Percentiles rank a stretch among this genome's conserved stretches.
Conservation (phyloP, 2,329 filamentous ascomycete genomes). For the Cercospora zeina region DNA sequence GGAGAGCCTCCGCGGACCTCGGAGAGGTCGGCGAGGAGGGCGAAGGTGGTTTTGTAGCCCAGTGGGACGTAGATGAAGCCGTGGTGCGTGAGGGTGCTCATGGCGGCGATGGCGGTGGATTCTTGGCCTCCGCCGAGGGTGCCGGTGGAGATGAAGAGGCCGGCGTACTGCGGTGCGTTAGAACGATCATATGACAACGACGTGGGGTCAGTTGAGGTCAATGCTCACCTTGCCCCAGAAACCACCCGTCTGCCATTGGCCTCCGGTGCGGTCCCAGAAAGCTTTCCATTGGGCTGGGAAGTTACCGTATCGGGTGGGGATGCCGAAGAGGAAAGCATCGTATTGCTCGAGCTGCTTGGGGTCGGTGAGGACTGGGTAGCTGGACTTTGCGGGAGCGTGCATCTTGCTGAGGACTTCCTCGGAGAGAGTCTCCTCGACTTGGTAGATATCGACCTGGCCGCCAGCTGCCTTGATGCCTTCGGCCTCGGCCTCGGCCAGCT, state of each 20-base stretch:
- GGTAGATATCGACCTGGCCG: slow-evolving; percentile 77
- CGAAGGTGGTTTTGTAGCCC: slow-evolving; percentile 81
- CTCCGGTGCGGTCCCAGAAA: slow-evolving; percentile 77
- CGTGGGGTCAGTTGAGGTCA: neutral
- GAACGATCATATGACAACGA: neutral
- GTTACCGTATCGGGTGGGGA: slow-evolving; percentile 95
- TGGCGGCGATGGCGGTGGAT: slow-evolving; percentile 73
- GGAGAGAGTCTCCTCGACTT: slow-evolving; percentile 85
- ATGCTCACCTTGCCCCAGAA: slow-evolving; percentile 61
- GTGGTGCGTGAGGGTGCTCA: slow-evolving; percentile 89
- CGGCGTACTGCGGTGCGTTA: slow-evolving; percentile 60
- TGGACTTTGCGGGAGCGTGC: slow-evolving; percentile 77
- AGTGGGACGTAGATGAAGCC: slow-evolving; percentile 96
- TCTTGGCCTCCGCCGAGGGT: slow-evolving; percentile 89
- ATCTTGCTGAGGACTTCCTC: slow-evolving; percentile 85
- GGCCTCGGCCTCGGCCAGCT: slow-evolving; percentile 86
- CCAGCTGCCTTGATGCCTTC: slow-evolving; percentile 85
- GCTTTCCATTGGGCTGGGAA: slow-evolving; percentile 95
- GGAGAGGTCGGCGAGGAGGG: slow-evolving; percentile 65
- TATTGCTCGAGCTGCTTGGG: slow-evolving; percentile 67
- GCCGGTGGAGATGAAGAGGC: slow-evolving; percentile 86
- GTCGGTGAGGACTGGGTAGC: slow-evolving; percentile 62
- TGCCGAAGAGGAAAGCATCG: slow-evolving; percentile 83
- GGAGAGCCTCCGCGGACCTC: slow-evolving; percentile 85
- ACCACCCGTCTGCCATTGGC: slow-evolving; percentile 75